phyloP scores from a whole-genome alignment of 306 rosid genomes.

The Malus fusca region DNA sequence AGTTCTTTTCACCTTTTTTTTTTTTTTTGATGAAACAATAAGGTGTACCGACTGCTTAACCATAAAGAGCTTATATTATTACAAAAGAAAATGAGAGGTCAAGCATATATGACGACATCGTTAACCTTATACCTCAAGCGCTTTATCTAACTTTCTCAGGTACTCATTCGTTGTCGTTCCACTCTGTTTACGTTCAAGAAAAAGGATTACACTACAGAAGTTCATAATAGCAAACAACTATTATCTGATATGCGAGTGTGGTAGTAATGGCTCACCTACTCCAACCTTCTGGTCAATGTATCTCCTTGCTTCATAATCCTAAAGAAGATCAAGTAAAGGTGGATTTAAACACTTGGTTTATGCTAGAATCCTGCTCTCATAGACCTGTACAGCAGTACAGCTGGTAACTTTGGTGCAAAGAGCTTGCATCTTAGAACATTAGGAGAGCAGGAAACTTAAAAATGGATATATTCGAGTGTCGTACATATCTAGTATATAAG shows the following conservation, averaged over 20 bases:
- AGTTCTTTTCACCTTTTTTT: background rate
- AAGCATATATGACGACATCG: background rate
- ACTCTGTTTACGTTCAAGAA: conserved; percentile 45
- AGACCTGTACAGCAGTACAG: background rate
- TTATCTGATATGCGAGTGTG: conserved; percentile 8
- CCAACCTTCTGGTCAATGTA: conserved; percentile 79
- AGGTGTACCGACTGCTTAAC: background rate
- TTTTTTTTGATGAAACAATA: background rate
- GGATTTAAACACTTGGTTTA: background rate
- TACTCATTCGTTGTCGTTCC: conserved; percentile 69
- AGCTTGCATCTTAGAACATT: background rate
- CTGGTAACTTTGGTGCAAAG: background rate
- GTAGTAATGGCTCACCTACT: conserved; percentile 50
- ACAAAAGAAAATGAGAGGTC: background rate
- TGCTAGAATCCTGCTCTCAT: background rate
- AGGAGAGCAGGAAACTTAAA: conserved; percentile 39
- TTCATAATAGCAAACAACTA: conserved; percentile 7
- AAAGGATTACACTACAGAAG: background rate
- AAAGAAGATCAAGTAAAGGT: background rate
- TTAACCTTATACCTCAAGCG: conserved; percentile 56
- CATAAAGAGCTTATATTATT: background rate
- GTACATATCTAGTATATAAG: conserved; percentile 81
- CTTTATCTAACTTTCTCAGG: conserved; percentile 64
- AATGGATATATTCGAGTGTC: conserved; percentile 89
- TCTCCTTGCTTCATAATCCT: conserved; percentile 83